These are phyloP conservation scores for Candida pseudoviswanathii DNA, from an alignment of 1,139 yeast species.

Conservation along the genomic window DNA sequence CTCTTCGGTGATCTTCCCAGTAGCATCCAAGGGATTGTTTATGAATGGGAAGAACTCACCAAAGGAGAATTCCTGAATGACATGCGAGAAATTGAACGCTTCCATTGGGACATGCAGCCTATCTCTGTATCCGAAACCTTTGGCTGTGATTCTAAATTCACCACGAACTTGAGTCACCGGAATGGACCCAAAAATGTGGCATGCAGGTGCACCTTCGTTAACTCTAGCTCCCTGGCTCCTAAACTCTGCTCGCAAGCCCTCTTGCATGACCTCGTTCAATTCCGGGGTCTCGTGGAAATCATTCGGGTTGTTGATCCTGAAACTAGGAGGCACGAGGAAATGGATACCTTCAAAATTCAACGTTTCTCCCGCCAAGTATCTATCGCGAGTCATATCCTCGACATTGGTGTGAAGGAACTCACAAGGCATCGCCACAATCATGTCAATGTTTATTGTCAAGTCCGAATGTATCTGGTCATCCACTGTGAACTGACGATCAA, in stretches of 20 bases:
- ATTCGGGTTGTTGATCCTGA: slow-evolving; percentile 45
- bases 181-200: slow-evolving; percentile 84
- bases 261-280: slow-evolving; percentile 64
- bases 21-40: slow-evolving; percentile 81
- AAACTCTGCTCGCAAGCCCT: slow-evolving; percentile 66
- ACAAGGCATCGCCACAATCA: slow-evolving; percentile 86
- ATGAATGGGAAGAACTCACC: slow-evolving; percentile 89
- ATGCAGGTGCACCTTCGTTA: slow-evolving; percentile 68
- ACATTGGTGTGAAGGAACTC: slow-evolving; percentile 73
- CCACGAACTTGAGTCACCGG: slow-evolving; percentile 89
- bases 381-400: slow-evolving; percentile 75
- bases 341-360: slow-evolving; percentile 65
- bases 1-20: slow-evolving; percentile 57
- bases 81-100: slow-evolving; percentile 77
- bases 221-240: slow-evolving; percentile 39
- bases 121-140: slow-evolving; percentile 62
- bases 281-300: slow-evolving; percentile 61
- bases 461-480: slow-evolving; percentile 62
- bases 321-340: slow-evolving; percentile 54
- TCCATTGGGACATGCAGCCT: slow-evolving; percentile 48
- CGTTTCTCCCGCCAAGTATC: slow-evolving; percentile 74
- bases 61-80: slow-evolving; percentile 82
- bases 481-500: slow-evolving; percentile 77
- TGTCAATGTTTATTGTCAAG: slow-evolving; percentile 73
- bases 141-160: slow-evolving; percentile 80